phyloP scores from a whole-genome alignment of 129 eudicot genomes.

The Apium graveolens region DNA sequence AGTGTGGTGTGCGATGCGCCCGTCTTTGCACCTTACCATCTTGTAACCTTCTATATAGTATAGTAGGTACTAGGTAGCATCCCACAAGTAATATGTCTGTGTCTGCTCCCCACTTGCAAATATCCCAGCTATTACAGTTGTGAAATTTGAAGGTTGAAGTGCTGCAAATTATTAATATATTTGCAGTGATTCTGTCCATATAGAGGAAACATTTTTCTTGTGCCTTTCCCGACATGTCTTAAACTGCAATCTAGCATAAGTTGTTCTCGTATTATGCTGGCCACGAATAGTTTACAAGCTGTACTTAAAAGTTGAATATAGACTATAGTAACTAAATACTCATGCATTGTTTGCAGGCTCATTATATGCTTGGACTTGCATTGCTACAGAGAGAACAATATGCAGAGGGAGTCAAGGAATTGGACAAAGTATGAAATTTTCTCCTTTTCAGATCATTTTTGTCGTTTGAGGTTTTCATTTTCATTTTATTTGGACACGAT shows the following conservation, averaged over 20 bases:
- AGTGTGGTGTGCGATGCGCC: neutral
- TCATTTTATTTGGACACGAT: neutral
- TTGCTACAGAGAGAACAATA: conserved; percentile 46
- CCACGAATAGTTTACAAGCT: neutral
- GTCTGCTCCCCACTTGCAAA: neutral
- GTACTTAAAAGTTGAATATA: neutral
- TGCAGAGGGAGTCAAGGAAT: conserved; percentile 62
- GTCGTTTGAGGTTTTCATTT: neutral
- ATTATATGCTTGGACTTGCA: conserved; percentile 89
- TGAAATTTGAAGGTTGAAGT: neutral
- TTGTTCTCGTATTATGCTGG: neutral
- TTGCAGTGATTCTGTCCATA: neutral
- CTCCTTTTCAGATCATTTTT: neutral
- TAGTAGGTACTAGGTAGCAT: neutral
- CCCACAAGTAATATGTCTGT: neutral
- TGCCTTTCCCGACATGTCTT: neutral
- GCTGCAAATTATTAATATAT: neutral
- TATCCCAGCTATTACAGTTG: neutral
- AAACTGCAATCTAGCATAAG: neutral
- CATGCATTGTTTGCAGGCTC: conserved; percentile 47
- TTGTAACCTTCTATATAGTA: neutral
- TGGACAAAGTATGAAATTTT: conserved; percentile 48
- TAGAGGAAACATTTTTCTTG: neutral
- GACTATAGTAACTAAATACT: conserved; percentile 4
- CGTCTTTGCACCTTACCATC: neutral